Evolutionary conservation across 345 rosid species (phyloP), one percentile per base, ranked within the genome.

Genomic region (Schrenkiella parvula): DNA sequence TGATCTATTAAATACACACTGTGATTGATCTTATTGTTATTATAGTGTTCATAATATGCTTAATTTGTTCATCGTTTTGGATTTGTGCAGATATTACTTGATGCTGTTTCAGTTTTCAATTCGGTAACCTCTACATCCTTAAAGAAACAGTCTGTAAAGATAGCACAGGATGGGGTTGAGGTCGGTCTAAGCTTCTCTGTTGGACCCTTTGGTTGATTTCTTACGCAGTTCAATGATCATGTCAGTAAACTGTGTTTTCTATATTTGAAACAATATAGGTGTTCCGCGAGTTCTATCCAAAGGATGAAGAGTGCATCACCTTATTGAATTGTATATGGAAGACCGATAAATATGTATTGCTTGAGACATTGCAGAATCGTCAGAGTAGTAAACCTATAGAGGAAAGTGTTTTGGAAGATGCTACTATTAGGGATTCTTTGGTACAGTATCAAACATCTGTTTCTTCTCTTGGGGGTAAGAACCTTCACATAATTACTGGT

Each of bases 221-320:
- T 41, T 29, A 48, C 48, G 50, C 3, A 13, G 25, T 51, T 48
- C 4, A 34, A 4, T 77, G 28, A 41, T 39, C 54, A 25, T 70
- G 29, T 55, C 12, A 23, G 50, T 42, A 31, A 66, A 56, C 51
- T 64, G 38, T 17, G 10, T 34, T 41, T 5, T 22, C 31, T 67
- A 51, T 48, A 18, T 41, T 12, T 48, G 4, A 37, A 61, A 47
- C 22, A 10, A 39, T 46, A 68, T 80, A 91, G 95, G 83, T 84
- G 18, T 89, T 79, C 71, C 82, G 96, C 29, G 97, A 93, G 80
- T 87, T 81, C 34, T 91, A 85, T 76, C 98, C 97, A 3, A 74
- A 76, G 65, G 80, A 77, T 48, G 78, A 68, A 51, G 88, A 74
- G 55, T 83, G 68, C 61, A 41, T 81, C 56, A 84, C 80, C 31